These are phyloP conservation scores for Dactylellina sp. DNA, from an alignment of 2,329 filamentous ascomycete genomes.

Conservation along the genomic window DNA sequence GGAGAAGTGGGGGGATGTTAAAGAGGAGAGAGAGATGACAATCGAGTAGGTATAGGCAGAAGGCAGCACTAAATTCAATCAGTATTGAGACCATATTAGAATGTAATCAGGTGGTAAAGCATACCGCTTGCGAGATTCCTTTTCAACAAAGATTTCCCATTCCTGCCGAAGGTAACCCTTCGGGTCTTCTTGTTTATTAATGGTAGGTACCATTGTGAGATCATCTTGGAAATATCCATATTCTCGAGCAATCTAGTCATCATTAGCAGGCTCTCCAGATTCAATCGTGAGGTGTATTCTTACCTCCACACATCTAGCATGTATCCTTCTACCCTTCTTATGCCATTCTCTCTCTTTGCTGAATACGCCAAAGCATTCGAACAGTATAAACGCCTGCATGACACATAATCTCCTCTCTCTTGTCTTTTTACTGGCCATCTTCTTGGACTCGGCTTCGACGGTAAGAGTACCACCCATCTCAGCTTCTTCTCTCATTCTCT, in stretches of 20 bases:
- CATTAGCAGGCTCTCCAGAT: conserved; percentile 4
- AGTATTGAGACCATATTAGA: not conserved
- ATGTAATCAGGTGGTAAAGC: not conserved
- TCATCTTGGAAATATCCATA: conserved; percentile 60
- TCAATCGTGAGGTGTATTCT: not conserved
- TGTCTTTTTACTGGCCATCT: conserved; percentile 38
- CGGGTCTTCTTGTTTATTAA: conserved; percentile 53
- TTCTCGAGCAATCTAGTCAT: conserved; percentile 59
- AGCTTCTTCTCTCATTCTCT: conserved; percentile 34
- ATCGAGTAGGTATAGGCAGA: conserved; percentile 59
- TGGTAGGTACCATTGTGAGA: conserved; percentile 40
- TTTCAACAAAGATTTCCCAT: conserved; percentile 60
- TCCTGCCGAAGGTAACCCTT: conserved; percentile 58
- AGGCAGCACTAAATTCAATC: conserved; percentile 56
- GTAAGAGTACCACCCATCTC: conserved; percentile 52
- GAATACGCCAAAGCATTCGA: conserved; percentile 60
- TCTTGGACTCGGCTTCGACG: conserved; percentile 45
- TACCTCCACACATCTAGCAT: conserved; percentile 59
- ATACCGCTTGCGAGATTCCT: conserved; percentile 60
- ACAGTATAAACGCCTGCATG: conserved; percentile 59
- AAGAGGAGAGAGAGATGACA: conserved; percentile 60
- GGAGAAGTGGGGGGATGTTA: conserved; percentile 59
- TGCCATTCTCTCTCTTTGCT: conserved; percentile 59
- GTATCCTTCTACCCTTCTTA: conserved; percentile 59
- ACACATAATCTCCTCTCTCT: conserved; percentile 58